Evolutionary conservation across 1,284 basidiomycete species (phyloP).

Genomic region (Trichosporon inkin): DNA sequence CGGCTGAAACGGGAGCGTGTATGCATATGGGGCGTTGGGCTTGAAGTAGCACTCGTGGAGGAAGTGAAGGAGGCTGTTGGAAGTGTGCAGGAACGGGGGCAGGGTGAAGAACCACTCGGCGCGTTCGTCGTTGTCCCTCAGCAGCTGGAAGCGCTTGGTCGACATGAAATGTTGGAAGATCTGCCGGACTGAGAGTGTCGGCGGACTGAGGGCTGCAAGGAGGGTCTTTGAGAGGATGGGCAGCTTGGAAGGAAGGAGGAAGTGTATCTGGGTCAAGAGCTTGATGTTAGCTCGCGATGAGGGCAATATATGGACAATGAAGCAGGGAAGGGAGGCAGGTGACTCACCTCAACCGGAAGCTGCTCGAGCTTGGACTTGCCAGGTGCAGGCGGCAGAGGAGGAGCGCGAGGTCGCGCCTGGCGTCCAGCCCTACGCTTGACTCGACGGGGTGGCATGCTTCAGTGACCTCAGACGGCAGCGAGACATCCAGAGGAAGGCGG

Average conservation of each 20-base stretch:
- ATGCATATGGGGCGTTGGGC: not conserved
- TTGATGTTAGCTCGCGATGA: not conserved
- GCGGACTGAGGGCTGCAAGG: not conserved
- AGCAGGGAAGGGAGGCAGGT: not conserved
- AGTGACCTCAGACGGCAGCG: too few relatives aligned
- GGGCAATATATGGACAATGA: too few relatives aligned
- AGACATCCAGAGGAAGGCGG: too few relatives aligned
- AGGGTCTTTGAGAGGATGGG: not conserved
- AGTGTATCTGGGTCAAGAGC: slow-evolving; percentile 1
- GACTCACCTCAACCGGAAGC: slow-evolving; percentile 3
- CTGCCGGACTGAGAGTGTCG: not conserved
- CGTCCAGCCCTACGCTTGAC: not conserved
- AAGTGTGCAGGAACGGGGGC: not conserved
- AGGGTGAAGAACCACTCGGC: not conserved
- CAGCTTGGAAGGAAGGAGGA: not conserved
- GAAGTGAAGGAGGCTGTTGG: not conserved
- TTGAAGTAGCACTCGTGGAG: slow-evolving; percentile 2
- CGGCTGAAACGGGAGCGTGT: not conserved
- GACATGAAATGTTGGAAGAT: not conserved
- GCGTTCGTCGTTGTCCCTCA: not conserved
- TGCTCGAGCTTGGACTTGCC: slow-evolving; percentile 4
- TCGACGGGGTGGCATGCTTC: too few relatives aligned
- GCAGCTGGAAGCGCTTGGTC: not conserved
- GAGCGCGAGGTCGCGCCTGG: not conserved
- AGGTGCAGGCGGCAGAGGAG: not conserved